Evolutionary conservation across 371 early-diverging fungal species (phyloP), one percentile per base, ranked within the genome.

Genomic region (Dipsacomyces acuminosporus): DNA sequence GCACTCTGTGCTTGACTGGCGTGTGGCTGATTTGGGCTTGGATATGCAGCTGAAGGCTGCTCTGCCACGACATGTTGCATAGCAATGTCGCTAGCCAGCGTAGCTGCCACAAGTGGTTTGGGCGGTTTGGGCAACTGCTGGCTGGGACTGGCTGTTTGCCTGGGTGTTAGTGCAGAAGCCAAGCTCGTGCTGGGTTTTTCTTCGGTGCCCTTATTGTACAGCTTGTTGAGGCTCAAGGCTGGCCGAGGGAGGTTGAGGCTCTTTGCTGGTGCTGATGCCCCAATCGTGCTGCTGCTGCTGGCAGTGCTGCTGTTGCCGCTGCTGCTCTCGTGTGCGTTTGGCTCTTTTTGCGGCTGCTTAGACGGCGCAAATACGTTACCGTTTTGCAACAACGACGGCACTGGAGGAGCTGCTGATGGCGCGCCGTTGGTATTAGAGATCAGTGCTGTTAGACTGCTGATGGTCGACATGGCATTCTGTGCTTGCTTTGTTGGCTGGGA

Each of bases 381-480:
- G 11, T 30, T 30, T 11, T 30, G 30, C 30, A 11, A 30, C 30
- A 11, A 30, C 30, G 11, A 11, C 5, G 30, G 30, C 30, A n/a
- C n/a, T n/a, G n/a, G n/a, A n/a, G n/a, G n/a, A n/a, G n/a, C n/a
- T n/a, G 34, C 34, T 14, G 34, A 7, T 34, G 14, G 34, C 34
- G 7, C 42, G 24, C 24, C 38, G 8, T 17, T 8, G 30, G 2
- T 41, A n/a, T 26, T 40, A 5, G 51, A 48, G 14, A 67, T 53
- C 19, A 54, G 42, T 2, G 63, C 58, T 8, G 55, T 50, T 21
- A 63, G 35, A 43, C 51, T 67, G 44, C 51, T 51, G 21, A 54
- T 50, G 1, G 51, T 48, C 13, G 55, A 41, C 59, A 63, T 40
- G n/a, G 69, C 55, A 15, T 46, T 45, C 41, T 63, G 54, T 2